These are phyloP conservation scores for Coprinopsis strossmayeri DNA, from an alignment of 768 basidiomycete species.

Conservation along the genomic window DNA sequence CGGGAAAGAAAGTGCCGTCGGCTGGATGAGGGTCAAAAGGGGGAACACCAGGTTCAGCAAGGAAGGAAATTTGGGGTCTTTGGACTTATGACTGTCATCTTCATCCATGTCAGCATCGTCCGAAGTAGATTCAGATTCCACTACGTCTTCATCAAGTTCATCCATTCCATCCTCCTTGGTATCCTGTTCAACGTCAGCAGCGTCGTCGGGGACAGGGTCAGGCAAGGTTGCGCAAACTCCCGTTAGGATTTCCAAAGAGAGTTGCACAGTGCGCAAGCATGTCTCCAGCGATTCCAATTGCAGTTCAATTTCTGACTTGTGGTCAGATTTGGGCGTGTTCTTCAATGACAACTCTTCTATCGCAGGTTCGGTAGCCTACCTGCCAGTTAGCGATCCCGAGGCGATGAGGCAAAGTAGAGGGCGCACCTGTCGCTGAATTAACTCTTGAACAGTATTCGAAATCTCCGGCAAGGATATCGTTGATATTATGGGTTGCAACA, in stretches of 20 bases:
- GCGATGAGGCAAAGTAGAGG: slow-evolving; percentile 5
- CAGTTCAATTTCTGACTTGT: slow-evolving; percentile 60
- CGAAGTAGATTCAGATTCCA: slow-evolving; percentile 4
- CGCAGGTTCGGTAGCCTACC: slow-evolving; percentile 41
- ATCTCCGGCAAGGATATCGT: slow-evolving; percentile 49
- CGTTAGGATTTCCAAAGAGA: slow-evolving; percentile 85
- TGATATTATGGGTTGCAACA: slow-evolving; percentile 59
- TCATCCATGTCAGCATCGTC: slow-evolving; percentile 33
- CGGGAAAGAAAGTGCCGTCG: slow-evolving; percentile 78
- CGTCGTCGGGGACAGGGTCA: slow-evolving; percentile 38
- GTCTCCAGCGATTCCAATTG: slow-evolving; percentile 72
- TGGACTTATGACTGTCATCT: slow-evolving; percentile 32
- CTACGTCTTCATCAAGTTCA: slow-evolving; percentile 18
- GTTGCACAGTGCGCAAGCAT: slow-evolving; percentile 64
- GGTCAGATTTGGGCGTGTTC: slow-evolving; percentile 67
- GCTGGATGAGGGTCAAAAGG: slow-evolving; percentile 61
- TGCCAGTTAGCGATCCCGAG: not conserved
- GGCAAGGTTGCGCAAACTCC: slow-evolving; percentile 84
- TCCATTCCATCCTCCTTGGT: slow-evolving; percentile 24
- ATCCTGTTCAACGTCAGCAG: slow-evolving; percentile 32
- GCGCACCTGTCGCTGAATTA: slow-evolving; percentile 46
- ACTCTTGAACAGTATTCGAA: slow-evolving; percentile 41
- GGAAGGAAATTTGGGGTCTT: slow-evolving; percentile 31
- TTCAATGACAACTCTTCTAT: slow-evolving; percentile 56
- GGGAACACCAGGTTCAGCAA: slow-evolving; percentile 63